phyloP scores from a whole-genome alignment of 2,329 filamentous ascomycete species.

The Paraconiothyrium sp. region DNA sequence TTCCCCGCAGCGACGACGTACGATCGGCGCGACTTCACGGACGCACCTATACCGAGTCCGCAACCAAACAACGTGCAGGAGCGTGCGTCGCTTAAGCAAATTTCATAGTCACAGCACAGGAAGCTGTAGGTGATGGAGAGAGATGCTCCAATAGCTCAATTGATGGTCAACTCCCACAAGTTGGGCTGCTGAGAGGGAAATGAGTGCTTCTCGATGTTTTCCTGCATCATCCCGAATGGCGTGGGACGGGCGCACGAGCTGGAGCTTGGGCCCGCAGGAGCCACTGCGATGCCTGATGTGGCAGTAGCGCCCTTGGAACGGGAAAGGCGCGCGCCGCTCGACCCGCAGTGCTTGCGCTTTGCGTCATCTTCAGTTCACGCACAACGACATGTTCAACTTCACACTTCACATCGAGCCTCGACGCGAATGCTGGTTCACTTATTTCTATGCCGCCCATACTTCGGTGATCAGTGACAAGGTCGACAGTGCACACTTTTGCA shows the following conservation, averaged over 20 bases:
- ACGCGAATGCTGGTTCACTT: not conserved
- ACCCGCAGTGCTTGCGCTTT: slow-evolving; percentile 3
- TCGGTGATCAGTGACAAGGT: not conserved
- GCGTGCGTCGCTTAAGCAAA: slow-evolving; percentile 20
- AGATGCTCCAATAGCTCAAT: slow-evolving; percentile 12
- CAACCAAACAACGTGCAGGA: slow-evolving; percentile 1
- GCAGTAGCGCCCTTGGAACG: slow-evolving; percentile 10
- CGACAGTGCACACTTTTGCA: not conserved
- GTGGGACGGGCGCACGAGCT: slow-evolving; percentile 7
- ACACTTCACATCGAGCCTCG: not conserved
- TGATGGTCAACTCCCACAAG: slow-evolving; percentile 7
- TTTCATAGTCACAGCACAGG: slow-evolving; percentile 27
- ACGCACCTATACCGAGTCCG: slow-evolving; percentile 30
- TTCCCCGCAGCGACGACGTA: slow-evolving; percentile 39
- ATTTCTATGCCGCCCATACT: not conserved
- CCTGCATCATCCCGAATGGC: not conserved
- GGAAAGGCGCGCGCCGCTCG: slow-evolving; percentile 5
- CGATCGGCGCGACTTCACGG: slow-evolving; percentile 33
- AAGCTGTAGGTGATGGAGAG: slow-evolving; percentile 13
- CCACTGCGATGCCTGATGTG: slow-evolving; percentile 1
- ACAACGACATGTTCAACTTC: not conserved
- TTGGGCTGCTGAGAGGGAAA: not conserved
- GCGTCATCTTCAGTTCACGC: slow-evolving; percentile 10
- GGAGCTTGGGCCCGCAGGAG: slow-evolving; percentile 11
- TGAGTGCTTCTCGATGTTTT: slow-evolving; percentile 7